Conservation (phyloP, 768 basidiomycete species). For the Pulveroboletus sp. region DNA sequence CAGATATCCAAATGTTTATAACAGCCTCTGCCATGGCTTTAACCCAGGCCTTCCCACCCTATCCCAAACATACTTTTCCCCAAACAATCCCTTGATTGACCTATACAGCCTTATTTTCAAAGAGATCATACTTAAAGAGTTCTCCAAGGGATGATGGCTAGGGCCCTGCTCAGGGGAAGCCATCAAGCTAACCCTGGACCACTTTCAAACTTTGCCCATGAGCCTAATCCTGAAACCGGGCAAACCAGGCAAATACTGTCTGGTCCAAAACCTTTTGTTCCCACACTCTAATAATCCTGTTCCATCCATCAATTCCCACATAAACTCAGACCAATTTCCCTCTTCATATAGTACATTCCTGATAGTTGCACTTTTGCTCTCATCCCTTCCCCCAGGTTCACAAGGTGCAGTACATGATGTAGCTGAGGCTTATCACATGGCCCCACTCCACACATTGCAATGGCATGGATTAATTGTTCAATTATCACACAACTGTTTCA, state of each 20-base stretch:
- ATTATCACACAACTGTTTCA: too few relatives aligned
- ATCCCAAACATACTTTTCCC: not conserved
- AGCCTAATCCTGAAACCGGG: conserved; percentile 29
- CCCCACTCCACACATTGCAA: conserved; percentile 30
- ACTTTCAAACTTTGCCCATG: conserved; percentile 29
- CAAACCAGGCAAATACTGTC: conserved; percentile 17
- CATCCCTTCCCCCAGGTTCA: too few relatives aligned
- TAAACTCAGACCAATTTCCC: conserved; percentile 22
- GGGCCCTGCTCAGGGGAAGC: rapidly evolving
- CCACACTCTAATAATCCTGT: conserved; percentile 6
- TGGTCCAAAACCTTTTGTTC: conserved; percentile 33
- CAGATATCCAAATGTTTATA: not conserved
- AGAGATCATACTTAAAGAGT: not conserved
- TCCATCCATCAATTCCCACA: conserved; percentile 33
- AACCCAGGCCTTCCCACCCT: not conserved
- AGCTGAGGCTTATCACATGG: not conserved
- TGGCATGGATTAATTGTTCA: conserved; percentile 37
- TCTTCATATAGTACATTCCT: too few relatives aligned
- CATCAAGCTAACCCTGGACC: conserved; percentile 17
- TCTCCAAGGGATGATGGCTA: not conserved
- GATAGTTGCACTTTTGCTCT: too few relatives aligned
- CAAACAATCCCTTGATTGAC: too few relatives aligned
- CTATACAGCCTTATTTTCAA: not conserved
- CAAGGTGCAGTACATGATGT: not conserved
- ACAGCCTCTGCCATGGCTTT: not conserved